Evolutionary conservation across 2,329 filamentous ascomycete species (phyloP).

Genomic region (Pyrenochaeta sp.): DNA sequence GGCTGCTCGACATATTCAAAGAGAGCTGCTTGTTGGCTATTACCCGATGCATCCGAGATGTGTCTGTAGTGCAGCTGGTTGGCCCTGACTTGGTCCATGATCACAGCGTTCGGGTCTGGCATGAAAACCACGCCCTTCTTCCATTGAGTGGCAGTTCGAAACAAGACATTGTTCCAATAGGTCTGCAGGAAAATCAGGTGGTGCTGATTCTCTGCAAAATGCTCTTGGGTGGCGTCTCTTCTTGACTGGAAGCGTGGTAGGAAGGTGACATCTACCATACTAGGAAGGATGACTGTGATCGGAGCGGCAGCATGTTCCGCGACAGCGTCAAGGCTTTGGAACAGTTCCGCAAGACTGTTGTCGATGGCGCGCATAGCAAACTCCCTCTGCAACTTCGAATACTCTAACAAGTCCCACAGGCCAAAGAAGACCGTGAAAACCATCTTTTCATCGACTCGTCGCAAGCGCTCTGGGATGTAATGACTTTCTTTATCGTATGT

Average conservation of each 20-base stretch:
- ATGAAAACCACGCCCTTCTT: slow-evolving; percentile 41
- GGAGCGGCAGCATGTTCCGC: slow-evolving; percentile 34
- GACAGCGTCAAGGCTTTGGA: slow-evolving; percentile 45
- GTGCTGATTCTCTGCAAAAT: slow-evolving; percentile 46
- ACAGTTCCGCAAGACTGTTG: slow-evolving; percentile 43
- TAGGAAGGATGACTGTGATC: slow-evolving; percentile 42
- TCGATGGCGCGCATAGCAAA: slow-evolving; percentile 41
- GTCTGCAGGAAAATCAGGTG: slow-evolving; percentile 41
- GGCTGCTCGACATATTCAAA: slow-evolving; percentile 47
- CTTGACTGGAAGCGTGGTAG: slow-evolving; percentile 43
- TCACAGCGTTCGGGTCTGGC: slow-evolving; percentile 43
- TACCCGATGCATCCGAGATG: slow-evolving; percentile 43
- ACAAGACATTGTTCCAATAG: slow-evolving; percentile 48
- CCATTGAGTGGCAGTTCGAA: slow-evolving; percentile 41
- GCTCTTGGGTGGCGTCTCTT: slow-evolving; percentile 28
- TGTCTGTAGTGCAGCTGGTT: slow-evolving; percentile 43
- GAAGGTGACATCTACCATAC: slow-evolving; percentile 47
- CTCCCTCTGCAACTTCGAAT: slow-evolving; percentile 36
- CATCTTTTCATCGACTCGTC: slow-evolving; percentile 38
- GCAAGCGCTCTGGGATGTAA: slow-evolving; percentile 27
- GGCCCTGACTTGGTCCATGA: slow-evolving; percentile 45
- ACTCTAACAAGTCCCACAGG: slow-evolving; percentile 48
- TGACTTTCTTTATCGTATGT: slow-evolving; percentile 30
- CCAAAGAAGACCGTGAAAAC: slow-evolving; percentile 50
- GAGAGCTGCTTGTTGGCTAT: slow-evolving; percentile 41